Evolutionary conservation across 2,329 filamentous ascomycete species (phyloP).

Genomic region (Amphichorda felina): DNA sequence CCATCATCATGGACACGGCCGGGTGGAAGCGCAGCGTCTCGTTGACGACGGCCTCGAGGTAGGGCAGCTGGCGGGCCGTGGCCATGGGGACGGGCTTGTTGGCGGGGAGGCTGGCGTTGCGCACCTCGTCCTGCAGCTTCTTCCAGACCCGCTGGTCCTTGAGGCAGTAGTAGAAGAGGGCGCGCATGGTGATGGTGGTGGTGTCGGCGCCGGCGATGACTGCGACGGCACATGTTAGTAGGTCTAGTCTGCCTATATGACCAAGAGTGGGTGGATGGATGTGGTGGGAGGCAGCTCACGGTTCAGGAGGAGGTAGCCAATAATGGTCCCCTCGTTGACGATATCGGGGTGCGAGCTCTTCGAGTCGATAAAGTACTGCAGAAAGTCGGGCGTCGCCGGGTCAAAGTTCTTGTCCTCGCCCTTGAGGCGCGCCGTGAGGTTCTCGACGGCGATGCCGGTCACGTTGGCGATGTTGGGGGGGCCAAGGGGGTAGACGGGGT

Average conservation of each 20-base stretch:
- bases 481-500: constrained; percentile 1
- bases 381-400: constrained; percentile 13
- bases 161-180: too few relatives aligned
- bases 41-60: constrained; percentile 45
- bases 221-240: too few relatives aligned
- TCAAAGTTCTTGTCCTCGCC: constrained; percentile 9
- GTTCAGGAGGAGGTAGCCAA: constrained; percentile 20
- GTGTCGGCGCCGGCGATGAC: too few relatives aligned
- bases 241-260: too few relatives aligned
- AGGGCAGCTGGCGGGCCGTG: constrained; percentile 34
- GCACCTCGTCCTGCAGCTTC: too few relatives aligned
- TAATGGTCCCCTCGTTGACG: constrained; percentile 21
- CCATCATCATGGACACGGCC: constrained; percentile 31
- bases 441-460: constrained; percentile 8
- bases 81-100: constrained; percentile 19
- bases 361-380: constrained; percentile 22
- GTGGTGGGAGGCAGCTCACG: constrained; percentile 3
- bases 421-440: constrained; percentile 8
- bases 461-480: constrained; percentile 9
- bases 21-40: constrained; percentile 44
- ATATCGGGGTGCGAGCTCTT: constrained; percentile 18
- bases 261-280: too few relatives aligned
- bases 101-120: too few relatives aligned
- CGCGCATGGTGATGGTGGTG: too few relatives aligned
- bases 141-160: too few relatives aligned